Evolutionary conservation across 1,284 basidiomycete genomes (phyloP), one percentile per base, ranked within the genome.

Genomic region (Ustilago trichophora): DNA sequence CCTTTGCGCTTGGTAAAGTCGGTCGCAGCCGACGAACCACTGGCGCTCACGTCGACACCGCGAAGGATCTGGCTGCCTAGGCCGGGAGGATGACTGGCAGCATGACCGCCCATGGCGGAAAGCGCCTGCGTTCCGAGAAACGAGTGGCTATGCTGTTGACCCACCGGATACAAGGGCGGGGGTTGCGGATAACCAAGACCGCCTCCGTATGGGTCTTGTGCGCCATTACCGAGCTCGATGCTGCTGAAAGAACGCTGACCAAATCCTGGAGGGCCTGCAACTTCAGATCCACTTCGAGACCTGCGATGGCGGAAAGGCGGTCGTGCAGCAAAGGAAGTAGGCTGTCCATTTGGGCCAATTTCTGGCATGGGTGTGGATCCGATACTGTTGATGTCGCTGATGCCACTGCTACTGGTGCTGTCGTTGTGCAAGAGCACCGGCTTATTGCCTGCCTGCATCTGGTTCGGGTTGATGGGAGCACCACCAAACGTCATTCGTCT

Each of bases 1-100:
- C 76, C 76, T 40, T 77, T 77, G 22, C 76, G 62, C 41, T 73
- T 74, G 32, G 76, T 77, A 34, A 77, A 76, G 37, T 76, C 76
- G 40, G 68, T 69, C 26, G 71, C 70, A 3, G 74, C 68, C 3
- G 60, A 62, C 15, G 54, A 57, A 27, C 73, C 70, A 12, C 58
- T 66, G 9, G 72, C 63, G 38, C 64, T 65, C 13, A 62, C 51
- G 41, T 73, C 72, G 46, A 62, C 58, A 31, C 72, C 72, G 32
- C 63, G 55, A 3, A 74, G 55, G 29, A 69, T 62, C 40, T 65
- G 62, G 22, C 62, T 63, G 37, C 69, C 69, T 5, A 72, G 54
- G 7, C 69, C 69, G 2, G 72, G 72, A 6, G 72, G 72, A 48
- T 74, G 72, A 29, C 65, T 65, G 12, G 69, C 69, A 9, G 72